These are phyloP conservation scores for Ammopiptanthus mongolicus DNA, from an alignment of 306 rosid species.

Conservation along the genomic window DNA sequence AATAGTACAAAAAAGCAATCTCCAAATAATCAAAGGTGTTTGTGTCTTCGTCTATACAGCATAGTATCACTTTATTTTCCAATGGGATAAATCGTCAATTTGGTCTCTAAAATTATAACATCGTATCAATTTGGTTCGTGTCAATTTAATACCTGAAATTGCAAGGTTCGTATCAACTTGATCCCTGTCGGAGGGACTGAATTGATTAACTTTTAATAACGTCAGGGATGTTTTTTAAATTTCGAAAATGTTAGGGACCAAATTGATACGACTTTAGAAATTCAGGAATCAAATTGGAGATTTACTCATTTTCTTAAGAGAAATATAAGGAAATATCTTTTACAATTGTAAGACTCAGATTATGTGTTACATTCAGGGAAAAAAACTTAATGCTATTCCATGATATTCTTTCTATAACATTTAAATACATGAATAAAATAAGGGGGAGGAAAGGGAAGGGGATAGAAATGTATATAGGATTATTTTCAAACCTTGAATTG, in stretches of 20 bases:
- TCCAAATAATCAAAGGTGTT: not conserved
- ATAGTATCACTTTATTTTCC: not conserved
- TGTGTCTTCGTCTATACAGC: not conserved
- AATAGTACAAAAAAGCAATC: not conserved
- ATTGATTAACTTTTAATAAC: too few relatives aligned
- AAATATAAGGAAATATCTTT: not conserved
- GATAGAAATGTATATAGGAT: not conserved
- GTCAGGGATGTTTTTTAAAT: too few relatives aligned
- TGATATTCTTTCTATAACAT: not conserved
- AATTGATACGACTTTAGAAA: too few relatives aligned
- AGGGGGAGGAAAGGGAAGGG: not conserved
- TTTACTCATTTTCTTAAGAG: not conserved
- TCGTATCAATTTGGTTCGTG: too few relatives aligned
- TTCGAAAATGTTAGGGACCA: too few relatives aligned
- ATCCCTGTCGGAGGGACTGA: too few relatives aligned
- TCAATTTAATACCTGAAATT: too few relatives aligned
- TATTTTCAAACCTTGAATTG: conserved; percentile 8
- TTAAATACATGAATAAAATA: not conserved
- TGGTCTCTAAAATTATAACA: too few relatives aligned
- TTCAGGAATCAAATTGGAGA: too few relatives aligned
- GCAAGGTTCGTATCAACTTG: too few relatives aligned
- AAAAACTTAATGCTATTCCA: not conserved
- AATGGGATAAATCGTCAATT: too few relatives aligned
- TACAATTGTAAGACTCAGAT: not conserved
- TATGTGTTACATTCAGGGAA: too few relatives aligned